These are phyloP conservation scores for Phytopythium aichiense DNA, from an alignment of 352 stramenopile genomes.

Conservation along the genomic window DNA sequence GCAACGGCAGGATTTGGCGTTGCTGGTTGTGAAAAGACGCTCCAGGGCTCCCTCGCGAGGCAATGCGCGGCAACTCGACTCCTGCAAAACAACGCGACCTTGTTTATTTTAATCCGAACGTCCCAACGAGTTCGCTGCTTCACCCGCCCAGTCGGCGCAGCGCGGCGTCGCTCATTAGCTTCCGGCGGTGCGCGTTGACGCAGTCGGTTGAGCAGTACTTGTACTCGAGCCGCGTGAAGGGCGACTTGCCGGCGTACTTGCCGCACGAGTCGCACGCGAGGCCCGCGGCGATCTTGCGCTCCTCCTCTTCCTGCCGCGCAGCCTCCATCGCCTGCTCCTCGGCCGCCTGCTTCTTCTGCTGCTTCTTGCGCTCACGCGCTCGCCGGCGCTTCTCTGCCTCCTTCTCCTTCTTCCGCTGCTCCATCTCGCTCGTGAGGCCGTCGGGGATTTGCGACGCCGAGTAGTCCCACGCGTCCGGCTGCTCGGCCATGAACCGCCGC, in stretches of 20 bases:
- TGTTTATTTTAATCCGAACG: not conserved
- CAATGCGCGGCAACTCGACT: not conserved
- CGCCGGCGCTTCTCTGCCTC: conserved; percentile 87
- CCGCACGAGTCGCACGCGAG: conserved; percentile 75
- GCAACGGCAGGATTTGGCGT: not conserved
- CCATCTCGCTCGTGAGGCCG: conserved; percentile 72
- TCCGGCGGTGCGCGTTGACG: conserved; percentile 89
- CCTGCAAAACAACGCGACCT: not conserved
- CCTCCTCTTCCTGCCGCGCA: conserved; percentile 43
- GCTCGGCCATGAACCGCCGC: conserved; percentile 76
- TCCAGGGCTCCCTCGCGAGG: not conserved
- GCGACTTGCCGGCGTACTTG: conserved; percentile 81
- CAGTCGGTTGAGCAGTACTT: conserved; percentile 94
- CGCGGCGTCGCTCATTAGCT: conserved; percentile 92
- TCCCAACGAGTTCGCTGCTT: not conserved
- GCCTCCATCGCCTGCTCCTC: conserved; percentile 74
- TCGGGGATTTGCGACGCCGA: conserved; percentile 62
- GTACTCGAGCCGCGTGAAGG: conserved; percentile 90
- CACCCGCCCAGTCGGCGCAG: conserved; percentile 67
- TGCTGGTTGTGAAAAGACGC: not conserved
- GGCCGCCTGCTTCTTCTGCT: conserved; percentile 72
- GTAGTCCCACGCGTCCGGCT: conserved; percentile 85
- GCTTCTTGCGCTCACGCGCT: conserved; percentile 89
- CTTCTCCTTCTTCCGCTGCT: conserved; percentile 83
- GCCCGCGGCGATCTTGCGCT: conserved; percentile 73